Evolutionary conservation across 176 grass and related monocot species (phyloP).

Genomic region (Phragmites australis): DNA sequence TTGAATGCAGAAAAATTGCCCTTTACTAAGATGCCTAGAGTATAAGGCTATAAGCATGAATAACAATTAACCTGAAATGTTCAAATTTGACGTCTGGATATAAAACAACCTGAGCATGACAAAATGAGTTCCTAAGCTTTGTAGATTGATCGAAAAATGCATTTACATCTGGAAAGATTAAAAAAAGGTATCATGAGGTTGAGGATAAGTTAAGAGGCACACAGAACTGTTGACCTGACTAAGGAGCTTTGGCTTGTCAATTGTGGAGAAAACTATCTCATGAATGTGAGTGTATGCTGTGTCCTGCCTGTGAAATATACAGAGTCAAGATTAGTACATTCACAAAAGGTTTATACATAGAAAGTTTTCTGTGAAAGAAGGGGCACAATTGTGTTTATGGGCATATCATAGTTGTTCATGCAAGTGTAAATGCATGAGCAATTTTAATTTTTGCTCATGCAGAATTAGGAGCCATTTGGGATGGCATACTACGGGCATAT

Average conservation of each 20-base stretch:
- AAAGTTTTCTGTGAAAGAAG: slow-evolving; percentile 24
- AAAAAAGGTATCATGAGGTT: slow-evolving; percentile 14
- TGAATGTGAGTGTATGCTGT: slow-evolving; percentile 65
- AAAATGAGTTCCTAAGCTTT: slow-evolving; percentile 21
- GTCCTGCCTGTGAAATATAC: slow-evolving; percentile 64
- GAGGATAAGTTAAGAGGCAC: slow-evolving; percentile 21
- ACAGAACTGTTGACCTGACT: slow-evolving; percentile 71
- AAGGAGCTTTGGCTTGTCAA: slow-evolving; percentile 97
- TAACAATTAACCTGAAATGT: slow-evolving; percentile 26
- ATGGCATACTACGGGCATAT: neutral
- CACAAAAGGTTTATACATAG: slow-evolving; percentile 14
- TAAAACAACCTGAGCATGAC: neutral
- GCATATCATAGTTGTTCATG: slow-evolving; percentile 23
- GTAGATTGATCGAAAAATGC: slow-evolving; percentile 18
- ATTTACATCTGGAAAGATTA: neutral
- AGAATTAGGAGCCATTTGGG: neutral
- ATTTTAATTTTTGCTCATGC: neutral
- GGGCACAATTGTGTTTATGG: neutral
- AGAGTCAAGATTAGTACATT: slow-evolving; percentile 26
- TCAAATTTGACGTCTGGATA: slow-evolving; percentile 23
- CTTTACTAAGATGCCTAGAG: slow-evolving; percentile 25
- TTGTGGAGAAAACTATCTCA: slow-evolving; percentile 92
- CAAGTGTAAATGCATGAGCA: slow-evolving; percentile 20
- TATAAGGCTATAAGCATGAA: slow-evolving; percentile 21
- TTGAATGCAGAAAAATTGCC: slow-evolving; percentile 22